A percentile compares a stretch with the other conserved stretches of the same genome.
Evolutionary conservation across 306 rosid species (phyloP).

Genomic region (Amphicarpaea edgeworthii): DNA sequence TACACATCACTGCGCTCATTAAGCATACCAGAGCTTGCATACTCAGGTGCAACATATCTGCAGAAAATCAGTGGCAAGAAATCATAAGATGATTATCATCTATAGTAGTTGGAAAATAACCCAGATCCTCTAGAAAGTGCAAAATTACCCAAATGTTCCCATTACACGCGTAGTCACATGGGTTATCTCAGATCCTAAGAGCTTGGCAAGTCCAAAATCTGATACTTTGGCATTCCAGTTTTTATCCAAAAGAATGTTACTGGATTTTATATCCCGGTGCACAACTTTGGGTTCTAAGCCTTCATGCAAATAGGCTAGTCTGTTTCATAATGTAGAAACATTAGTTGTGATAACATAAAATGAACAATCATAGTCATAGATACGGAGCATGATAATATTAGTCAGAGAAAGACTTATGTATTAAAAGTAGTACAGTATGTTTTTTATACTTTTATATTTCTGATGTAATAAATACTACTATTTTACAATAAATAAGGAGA

Average conservation of each 20-base stretch:
- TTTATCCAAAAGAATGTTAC: conserved; percentile 91
- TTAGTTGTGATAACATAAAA: neutral
- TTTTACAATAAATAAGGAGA: neutral
- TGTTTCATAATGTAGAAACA: conserved; percentile 52
- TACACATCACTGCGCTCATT: conserved; percentile 94
- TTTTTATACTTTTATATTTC: no score
- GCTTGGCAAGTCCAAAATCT: conserved; percentile 97
- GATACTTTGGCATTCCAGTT: conserved; percentile 94
- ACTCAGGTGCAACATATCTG: conserved; percentile 97
- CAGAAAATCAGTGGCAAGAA: conserved; percentile 36
- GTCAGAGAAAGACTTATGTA: neutral
- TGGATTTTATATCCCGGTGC: conserved; percentile 95
- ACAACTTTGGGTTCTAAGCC: conserved; percentile 99
- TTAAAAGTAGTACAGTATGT: no score
- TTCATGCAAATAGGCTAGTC: conserved; percentile 94
- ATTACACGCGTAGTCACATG: conserved; percentile 95
- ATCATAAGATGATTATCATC: neutral
- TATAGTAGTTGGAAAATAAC: conserved; percentile 14
- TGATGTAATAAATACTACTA: no score
- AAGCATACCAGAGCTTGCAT: conserved; percentile 97
- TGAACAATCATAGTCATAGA: conserved; percentile 25
- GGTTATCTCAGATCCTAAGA: conserved; percentile 81
- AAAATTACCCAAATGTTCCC: conserved; percentile 92
- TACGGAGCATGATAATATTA: conserved; percentile 22
- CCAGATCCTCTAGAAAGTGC: conserved; percentile 36